phyloP scores from a whole-genome alignment of 345 rosid species.

The Lepidium africanum region DNA sequence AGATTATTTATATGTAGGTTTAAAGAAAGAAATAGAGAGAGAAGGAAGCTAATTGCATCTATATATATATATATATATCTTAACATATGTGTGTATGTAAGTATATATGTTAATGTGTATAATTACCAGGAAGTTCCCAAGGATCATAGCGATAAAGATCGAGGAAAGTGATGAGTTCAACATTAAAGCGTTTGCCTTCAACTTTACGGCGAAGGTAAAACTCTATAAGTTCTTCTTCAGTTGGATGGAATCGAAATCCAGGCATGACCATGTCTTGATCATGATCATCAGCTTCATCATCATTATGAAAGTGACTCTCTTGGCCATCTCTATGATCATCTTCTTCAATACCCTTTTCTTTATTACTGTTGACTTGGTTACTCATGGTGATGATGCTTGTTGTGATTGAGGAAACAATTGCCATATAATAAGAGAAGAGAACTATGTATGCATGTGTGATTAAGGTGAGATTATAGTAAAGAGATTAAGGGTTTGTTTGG shows the following conservation, averaged over 20 bases:
- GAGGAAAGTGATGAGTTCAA: constrained; percentile 95
- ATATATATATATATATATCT: constrained; percentile 9
- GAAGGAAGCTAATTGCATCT: background rate
- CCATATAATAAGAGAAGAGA: constrained; percentile 34
- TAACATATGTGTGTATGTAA: background rate
- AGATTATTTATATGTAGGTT: background rate
- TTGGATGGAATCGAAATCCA: constrained; percentile 95
- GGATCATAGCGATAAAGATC: constrained; percentile 99
- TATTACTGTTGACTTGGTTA: constrained; percentile 24
- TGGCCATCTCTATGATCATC: constrained; percentile 19
- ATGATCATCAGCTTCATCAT: constrained; percentile 49
- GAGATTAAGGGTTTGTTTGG: constrained; percentile 23
- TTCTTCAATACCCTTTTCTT: constrained; percentile 18
- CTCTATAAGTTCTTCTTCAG: constrained; percentile 97
- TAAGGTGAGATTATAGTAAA: constrained; percentile 9
- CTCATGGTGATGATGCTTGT: constrained; percentile 43
- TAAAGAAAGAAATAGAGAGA: background rate
- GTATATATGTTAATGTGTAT: background rate
- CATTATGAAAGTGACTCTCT: constrained; percentile 14
- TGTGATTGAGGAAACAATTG: constrained; percentile 44
- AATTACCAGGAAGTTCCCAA: constrained; percentile 99
- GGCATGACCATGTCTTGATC: constrained; percentile 99
- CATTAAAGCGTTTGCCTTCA: constrained; percentile 97
- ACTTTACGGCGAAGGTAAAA: constrained; percentile 99
- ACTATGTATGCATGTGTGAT: constrained; percentile 25